Base-by-base conservation (phyloP, 148 eudicot species). In the Drosera capensis region DNA sequence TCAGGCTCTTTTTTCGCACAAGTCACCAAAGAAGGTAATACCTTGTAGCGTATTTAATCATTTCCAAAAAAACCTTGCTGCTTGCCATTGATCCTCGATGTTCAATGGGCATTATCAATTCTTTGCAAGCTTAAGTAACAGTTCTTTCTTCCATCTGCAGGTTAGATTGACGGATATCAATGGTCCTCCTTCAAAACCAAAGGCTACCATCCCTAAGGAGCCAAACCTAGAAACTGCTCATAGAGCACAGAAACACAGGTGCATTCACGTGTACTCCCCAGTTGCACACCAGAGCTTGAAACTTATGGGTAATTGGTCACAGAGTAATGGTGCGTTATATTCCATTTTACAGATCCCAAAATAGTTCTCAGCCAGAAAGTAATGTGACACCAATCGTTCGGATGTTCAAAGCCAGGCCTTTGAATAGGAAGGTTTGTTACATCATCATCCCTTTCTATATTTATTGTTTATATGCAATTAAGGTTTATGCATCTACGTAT, bases 181-280 rank as follows among this genome's bases (percentile, higher is more conserved):
- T 20, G 54, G 65, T 9, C 20, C 44, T 16, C 57, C 25, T 57
- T 30, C 58, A 25, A 75, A 58, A 48, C 30, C 40, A 25, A 79
- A 87, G 55, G 69, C 62, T 46, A 79, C 86, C 53, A 51, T 74
- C 57, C 90, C 96, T 22, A 79, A 39, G 64, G 86, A 72, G 53
- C 94, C 94, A 42, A 57, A 56, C 39, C 57, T 82, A 57, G 74
- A 69, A 74, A 82, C 96, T 20, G 70, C 75, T 42, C 62, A 62
- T 21, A 72, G 94, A 66, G 90, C 94, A 28, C 73, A 72, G 60
- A 66, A 61, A 28, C 71, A 64, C 5, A 70, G 86, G 96, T 87
- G 39, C 5, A 14, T 54, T 40, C 30, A 35, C 57, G 44, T 49
- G 4, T 40, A 37, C 55, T 43, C 23, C 40, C 18, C 23, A 14